A percentile compares a stretch with the other conserved stretches of the same genome.
These are phyloP conservation scores for Didymella exigua DNA, from an alignment of 2,329 filamentous ascomycete genomes.

Conservation along the genomic window DNA sequence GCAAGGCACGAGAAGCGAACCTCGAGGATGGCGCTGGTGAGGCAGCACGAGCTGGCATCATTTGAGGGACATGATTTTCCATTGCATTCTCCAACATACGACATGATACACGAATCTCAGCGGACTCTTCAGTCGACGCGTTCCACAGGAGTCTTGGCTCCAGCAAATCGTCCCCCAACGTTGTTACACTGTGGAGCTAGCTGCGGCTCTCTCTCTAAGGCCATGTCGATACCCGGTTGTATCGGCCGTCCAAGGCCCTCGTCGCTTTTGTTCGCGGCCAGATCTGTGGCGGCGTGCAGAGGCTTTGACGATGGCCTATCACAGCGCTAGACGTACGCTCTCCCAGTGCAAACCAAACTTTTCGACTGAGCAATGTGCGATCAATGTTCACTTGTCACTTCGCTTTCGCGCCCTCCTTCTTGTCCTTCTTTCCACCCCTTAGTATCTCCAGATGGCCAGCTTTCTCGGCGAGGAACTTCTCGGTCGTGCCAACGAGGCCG, in stretches of 20 bases:
- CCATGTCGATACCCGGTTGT: neutral
- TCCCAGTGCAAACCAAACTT: neutral
- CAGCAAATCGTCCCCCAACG: neutral
- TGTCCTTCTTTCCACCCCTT: constrained; percentile 67
- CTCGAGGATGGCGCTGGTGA: constrained; percentile 65
- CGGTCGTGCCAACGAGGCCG: constrained; percentile 69
- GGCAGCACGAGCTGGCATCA: constrained; percentile 60
- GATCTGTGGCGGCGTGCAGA: constrained; percentile 10
- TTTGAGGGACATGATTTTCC: constrained; percentile 22
- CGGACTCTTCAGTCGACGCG: neutral
- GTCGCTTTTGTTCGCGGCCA: neutral
- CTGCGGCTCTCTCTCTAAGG: neutral
- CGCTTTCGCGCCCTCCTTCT: constrained; percentile 28
- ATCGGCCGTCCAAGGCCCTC: neutral
- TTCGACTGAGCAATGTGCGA: neutral
- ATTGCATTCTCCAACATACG: constrained; percentile 7
- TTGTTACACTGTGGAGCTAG: neutral
- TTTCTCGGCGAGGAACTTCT: constrained; percentile 67
- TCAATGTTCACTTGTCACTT: neutral
- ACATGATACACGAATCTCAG: constrained; percentile 3
- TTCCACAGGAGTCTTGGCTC: neutral
- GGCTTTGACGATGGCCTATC: neutral
- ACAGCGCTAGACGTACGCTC: constrained; percentile 2
- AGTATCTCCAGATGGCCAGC: constrained; percentile 74
- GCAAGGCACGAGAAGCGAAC: constrained; percentile 60